phyloP scores from a whole-genome alignment of 768 basidiomycete species.

The Amanita polypyramis region DNA sequence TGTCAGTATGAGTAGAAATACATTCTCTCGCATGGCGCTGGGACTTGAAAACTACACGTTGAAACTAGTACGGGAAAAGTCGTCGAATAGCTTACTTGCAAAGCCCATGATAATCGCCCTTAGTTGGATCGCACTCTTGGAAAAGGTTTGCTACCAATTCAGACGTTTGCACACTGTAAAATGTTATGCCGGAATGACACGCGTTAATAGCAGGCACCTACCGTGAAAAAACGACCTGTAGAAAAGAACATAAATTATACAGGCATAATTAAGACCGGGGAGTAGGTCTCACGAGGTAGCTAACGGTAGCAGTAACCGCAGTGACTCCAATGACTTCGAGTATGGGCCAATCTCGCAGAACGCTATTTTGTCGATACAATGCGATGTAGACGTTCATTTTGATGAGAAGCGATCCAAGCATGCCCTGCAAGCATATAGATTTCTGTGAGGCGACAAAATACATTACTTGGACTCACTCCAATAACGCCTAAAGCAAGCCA shows the following conservation, averaged over 20 bases:
- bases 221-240: constrained; percentile 59
- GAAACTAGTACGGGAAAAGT: background rate
- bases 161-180: constrained; percentile 53
- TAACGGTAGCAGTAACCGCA: constrained; percentile 59
- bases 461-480: constrained; percentile 33
- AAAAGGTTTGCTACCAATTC: constrained; percentile 80
- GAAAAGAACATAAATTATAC: background rate
- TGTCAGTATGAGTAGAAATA: constrained; percentile 55
- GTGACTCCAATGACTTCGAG: constrained; percentile 53
- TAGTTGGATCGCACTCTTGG: constrained; percentile 66
- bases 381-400: constrained; percentile 56
- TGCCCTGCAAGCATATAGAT: constrained; percentile 32
- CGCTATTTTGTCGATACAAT: constrained; percentile 46
- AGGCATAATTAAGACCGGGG: background rate
- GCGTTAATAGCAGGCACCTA: constrained; percentile 12
- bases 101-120: constrained; percentile 61
- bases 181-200: constrained; percentile 1
- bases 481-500: constrained; percentile 54
- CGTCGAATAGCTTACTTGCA: constrained; percentile 54
- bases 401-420: constrained; percentile 56
- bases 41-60: constrained; percentile 29
- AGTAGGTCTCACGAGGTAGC: constrained; percentile 43
- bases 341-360: constrained; percentile 49
- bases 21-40: constrained; percentile 54
- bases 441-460: background rate